phyloP scores from a whole-genome alignment of 257 asterid species.

The Plantago major region DNA sequence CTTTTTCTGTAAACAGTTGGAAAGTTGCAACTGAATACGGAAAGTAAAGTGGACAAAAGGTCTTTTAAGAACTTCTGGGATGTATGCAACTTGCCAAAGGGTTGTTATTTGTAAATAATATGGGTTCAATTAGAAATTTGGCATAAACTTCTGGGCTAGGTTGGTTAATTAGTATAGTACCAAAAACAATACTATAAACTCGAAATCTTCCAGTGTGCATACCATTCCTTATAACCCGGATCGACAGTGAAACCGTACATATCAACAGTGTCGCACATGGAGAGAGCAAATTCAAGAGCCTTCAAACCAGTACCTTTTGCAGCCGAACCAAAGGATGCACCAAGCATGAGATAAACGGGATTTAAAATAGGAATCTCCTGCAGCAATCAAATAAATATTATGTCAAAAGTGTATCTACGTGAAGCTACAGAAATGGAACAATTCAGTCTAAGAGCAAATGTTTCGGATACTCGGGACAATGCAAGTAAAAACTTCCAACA shows the following conservation, averaged over 20 bases:
- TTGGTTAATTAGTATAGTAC: constrained; percentile 1
- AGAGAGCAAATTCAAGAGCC: constrained; percentile 99
- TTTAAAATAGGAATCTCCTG: constrained; percentile 63
- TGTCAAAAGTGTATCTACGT: constrained; percentile 2
- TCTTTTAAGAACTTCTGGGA: too few species aligned
- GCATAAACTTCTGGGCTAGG: too few species aligned
- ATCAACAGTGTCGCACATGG: constrained; percentile 86
- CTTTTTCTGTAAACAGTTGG: too few species aligned
- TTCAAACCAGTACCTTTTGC: constrained; percentile 98
- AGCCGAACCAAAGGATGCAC: constrained; percentile 69
- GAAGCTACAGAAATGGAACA: too few species aligned
- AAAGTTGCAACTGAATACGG: too few species aligned
- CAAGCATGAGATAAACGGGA: constrained; percentile 57
- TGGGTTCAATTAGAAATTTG: too few species aligned
- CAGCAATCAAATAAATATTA: constrained; percentile 6
- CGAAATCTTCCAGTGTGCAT: constrained; percentile 20
- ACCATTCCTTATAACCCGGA: constrained; percentile 95
- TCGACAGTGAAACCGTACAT: constrained; percentile 99
- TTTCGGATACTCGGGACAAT: too few species aligned
- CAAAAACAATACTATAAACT: neutral
- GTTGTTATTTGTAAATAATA: too few species aligned
- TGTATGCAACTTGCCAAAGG: too few species aligned
- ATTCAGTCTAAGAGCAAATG: too few species aligned
- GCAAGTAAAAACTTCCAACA: too few species aligned
- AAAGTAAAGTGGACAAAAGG: too few species aligned